phyloP scores from a whole-genome alignment of 768 basidiomycete species.

The Mycena metata region DNA sequence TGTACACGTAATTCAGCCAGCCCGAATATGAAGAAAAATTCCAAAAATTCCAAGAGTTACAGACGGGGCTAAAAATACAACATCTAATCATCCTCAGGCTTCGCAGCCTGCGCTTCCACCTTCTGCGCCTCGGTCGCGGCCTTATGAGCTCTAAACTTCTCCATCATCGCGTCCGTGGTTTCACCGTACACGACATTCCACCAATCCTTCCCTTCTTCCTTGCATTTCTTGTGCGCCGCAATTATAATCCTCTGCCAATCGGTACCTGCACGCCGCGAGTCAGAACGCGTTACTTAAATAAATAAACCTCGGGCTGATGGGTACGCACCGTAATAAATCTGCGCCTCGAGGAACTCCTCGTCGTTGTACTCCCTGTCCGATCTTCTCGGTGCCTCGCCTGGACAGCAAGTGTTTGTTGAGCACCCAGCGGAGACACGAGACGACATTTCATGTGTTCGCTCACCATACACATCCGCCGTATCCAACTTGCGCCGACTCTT shows the following conservation, averaged over 20 bases:
- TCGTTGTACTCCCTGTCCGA: slow-evolving; percentile 26
- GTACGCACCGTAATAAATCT: slow-evolving; percentile 29
- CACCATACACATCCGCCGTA: slow-evolving; percentile 43
- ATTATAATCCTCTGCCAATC: slow-evolving; percentile 25
- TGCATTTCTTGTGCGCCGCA: background rate
- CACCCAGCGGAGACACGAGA: background rate
- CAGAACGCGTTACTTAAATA: background rate
- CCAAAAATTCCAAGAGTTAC: no score
- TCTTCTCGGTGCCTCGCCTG: slow-evolving; percentile 26
- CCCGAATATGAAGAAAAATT: no score
- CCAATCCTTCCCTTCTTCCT: slow-evolving; percentile 11
- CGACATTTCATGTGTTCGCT: background rate
- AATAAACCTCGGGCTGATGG: no score
- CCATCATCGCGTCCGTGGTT: slow-evolving; percentile 15
- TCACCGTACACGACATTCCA: slow-evolving; percentile 8
- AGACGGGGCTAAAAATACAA: no score
- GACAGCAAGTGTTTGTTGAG: background rate
- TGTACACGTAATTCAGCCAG: no score
- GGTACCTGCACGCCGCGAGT: slow-evolving; percentile 8
- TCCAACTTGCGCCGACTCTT: slow-evolving; percentile 46
- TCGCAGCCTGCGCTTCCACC: no score
- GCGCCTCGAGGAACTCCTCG: slow-evolving; percentile 34
- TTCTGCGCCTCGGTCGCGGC: background rate
- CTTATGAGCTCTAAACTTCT: slow-evolving; percentile 30
- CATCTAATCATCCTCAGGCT: no score